Evolutionary conservation across 768 basidiomycete species (phyloP), one percentile per base, ranked within the genome.

Genomic region (Psilocybe cyanescens): DNA sequence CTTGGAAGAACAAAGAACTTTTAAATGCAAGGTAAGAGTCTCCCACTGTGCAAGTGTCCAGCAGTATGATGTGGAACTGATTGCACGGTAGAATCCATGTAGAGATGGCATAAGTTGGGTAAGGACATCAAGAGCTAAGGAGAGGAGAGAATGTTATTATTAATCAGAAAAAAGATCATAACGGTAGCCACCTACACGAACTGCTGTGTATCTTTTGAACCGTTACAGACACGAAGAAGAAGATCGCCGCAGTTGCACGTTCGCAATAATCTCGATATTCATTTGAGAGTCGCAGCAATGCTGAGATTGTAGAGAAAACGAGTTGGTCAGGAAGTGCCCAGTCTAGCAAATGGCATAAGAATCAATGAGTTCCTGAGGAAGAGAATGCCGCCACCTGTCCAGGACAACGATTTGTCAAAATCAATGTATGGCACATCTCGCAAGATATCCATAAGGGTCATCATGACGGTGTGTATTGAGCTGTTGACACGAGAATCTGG

Each of bases 261-360:
- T 79, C 76, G 14, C 83, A 77, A 65, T 86, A 81, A 54, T 82
- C 74, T 0, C 77, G 71, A 73, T 88, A 79, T 16, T 77, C 71
- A 47, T 80, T 83, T 19, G 90, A 86, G 19, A 94, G 76, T 55
- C 85, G 80, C 48, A 96, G 79, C 7, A 94, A 76, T 9, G 93
- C 90, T 3, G 89, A 90, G 24, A 93, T 83, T 3, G 88, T 92
- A 1, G 90, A 87, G 69, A 82, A 91, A 1, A 92, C 88, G 44
- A 96, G 83, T 68, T 94, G 91, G 73, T 96, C 92, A 39, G 94
- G 89, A 33, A 93, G 80, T 2, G 93, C 84, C 93, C 93, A 95
- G 65, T 92, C 94, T 95, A 61, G n/a, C 19, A 63, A 41, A 19
- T 30, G 51, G 56, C 9, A 47, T 57, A 29, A 64, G 57, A 30